Evolutionary conservation across 805 yeast species (phyloP), one percentile per base, ranked within the genome.

Genomic region (Kodamaea restingae): DNA sequence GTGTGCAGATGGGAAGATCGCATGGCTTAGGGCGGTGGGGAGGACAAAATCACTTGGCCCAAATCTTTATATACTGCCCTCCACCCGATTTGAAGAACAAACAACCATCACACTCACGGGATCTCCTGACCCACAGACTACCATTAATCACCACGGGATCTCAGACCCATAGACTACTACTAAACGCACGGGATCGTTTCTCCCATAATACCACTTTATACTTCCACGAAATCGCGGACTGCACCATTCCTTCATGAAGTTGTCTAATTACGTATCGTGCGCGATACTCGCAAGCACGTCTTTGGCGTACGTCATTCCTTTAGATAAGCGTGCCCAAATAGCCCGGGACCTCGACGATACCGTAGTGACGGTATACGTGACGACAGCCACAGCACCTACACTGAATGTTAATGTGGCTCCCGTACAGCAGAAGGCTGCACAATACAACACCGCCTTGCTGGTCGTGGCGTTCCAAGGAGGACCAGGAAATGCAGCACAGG

Each of bases 281-380:
- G 14, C 43, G 21, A 27, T 40, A 22, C 24, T 44, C 17, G 37
- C 39, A 9, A 39, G 43, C 17, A 34, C 36, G 17, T 15, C 43
- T 35, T 36, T 40, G 10, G 31, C 42, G 18, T 37, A 40, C 12
- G 42, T 42, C 25, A 30, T 36, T 4, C 47, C 47, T 7, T n/a
- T 32, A 5, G 43, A 39, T 8, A 44, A 39, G 14, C 26, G 41
- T 29, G 32, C 26, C 14, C 15, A 26, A 7, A 18, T 29, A 14
- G 29, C 39, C 18, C 35, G 29, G 12, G 18, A 31, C 18, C 14
- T 37, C 35, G 32, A n/a, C 14, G 31, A 14, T 10, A 4, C 10
- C 10, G 20, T 25, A 7, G 34, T 29, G 11, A 31, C 35, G 4
- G 18, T 37, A 8, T 24, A 24, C 15, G 40, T 37, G 12, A 18